Evolutionary conservation across 2,329 filamentous ascomycete genomes (phyloP).

Genomic region (Knoxdaviesia proteae): DNA sequence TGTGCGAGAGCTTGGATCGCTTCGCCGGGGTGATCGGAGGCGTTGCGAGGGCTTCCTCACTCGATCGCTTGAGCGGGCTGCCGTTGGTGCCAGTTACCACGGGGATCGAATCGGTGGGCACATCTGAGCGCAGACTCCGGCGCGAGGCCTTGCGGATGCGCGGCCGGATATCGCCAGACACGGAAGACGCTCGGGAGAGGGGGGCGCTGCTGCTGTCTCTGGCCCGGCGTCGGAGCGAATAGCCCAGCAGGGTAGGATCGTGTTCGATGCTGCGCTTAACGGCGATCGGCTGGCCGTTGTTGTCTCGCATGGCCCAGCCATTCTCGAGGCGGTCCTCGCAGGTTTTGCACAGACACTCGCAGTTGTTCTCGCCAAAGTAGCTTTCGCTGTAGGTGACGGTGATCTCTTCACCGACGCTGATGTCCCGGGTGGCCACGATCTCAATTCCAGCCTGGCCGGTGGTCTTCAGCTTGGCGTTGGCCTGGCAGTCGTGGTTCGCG

Average conservation of each 20-base stretch:
- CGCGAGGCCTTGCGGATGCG: constrained; percentile 21
- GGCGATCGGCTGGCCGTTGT: background rate
- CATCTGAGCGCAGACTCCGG: constrained; percentile 13
- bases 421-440: constrained; percentile 65
- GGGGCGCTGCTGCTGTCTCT: constrained; percentile 26
- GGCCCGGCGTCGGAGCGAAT: constrained; percentile 33
- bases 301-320: constrained; percentile 51
- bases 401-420: constrained; percentile 78
- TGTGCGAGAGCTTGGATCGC: constrained; percentile 7
- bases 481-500: constrained; percentile 89
- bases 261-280: constrained; percentile 34
- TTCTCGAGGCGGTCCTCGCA: constrained; percentile 61
- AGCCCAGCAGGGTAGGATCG: constrained; percentile 21
- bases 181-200: constrained; percentile 34
- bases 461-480: constrained; percentile 75
- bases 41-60: constrained; percentile 22
- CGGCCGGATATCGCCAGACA: constrained; percentile 32
- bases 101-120: constrained; percentile 14
- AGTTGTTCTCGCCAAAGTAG: constrained; percentile 89
- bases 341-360: constrained; percentile 77
- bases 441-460: constrained; percentile 74
- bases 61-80: constrained; percentile 17
- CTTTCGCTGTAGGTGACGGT: constrained; percentile 90
- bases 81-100: constrained; percentile 8
- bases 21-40: constrained; percentile 36